Evolutionary conservation across 352 stramenopile genomes (phyloP), one percentile per base, ranked within the genome.

Genomic region (Globisporangium mamillatum): DNA sequence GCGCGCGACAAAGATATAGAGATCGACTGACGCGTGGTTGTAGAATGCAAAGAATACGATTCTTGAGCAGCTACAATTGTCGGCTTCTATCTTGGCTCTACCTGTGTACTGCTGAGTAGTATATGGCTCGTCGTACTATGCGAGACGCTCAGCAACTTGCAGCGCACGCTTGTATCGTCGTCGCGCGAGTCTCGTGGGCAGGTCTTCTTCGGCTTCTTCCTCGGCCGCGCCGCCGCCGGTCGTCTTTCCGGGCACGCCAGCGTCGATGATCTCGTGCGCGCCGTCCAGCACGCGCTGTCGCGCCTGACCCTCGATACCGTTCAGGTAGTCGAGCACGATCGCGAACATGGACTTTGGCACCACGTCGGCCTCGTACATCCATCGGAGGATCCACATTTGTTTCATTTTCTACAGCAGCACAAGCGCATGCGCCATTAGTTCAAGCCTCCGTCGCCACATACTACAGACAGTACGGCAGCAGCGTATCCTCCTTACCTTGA

Each of bases 301-400:
- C 46, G 84, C 84, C 63, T 72, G 77, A 29, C 86, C 86, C 67
- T 93, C 74, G 6, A 94, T 91, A 38, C 84, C 83, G 10, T 75
- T 74, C 6, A 94, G 71, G 63, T 93, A 94, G 67, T 92, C 77
- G 24, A 94, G 76, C 53, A 91, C 81, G 53, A 85, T 75, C 34
- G 80, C 66, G 61, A 94, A 94, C 75, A 91, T 87, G n/a, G 80
- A 81, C 67, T 94, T 94, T 58, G 84, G 75, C 38, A 93, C 80
- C 29, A 94, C 81, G 50, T 93, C 85, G 7, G 84, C 85, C 52
- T 92, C 84, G 67, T 90, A 93, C 84, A 94, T 92, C 84, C 87
- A 94, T 41, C 65, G 74, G 10, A 94, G 63, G 60, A 94, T 86
- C 87, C 87, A 94, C 59, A 86, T 75, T 75, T 94, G 87, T 69